These are phyloP conservation scores for Hypoxylon intermedium DNA, from an alignment of 495 filamentous ascomycete species.

Conservation along the genomic window DNA sequence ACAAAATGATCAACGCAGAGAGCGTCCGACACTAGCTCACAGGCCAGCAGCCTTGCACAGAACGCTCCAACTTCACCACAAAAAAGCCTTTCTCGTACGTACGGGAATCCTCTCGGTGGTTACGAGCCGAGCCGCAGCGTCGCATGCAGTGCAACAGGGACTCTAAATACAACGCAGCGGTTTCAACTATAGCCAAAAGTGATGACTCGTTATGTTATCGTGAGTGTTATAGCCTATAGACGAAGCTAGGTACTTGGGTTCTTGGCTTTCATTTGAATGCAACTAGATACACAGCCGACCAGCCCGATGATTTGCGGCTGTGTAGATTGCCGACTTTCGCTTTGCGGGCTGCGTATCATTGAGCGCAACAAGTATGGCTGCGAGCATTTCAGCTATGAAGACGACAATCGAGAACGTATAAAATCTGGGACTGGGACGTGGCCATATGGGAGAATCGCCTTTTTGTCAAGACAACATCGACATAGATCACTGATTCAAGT, in stretches of 20 bases:
- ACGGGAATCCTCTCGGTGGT: no score
- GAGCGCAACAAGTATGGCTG: not conserved
- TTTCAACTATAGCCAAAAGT: no score
- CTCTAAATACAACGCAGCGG: no score
- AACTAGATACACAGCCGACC: constrained; percentile 9
- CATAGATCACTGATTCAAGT: not conserved
- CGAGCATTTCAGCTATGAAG: not conserved
- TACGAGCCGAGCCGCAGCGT: no score
- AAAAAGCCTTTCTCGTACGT: no score
- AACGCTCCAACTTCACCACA: no score
- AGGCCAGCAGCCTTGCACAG: no score
- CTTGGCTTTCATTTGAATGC: constrained; percentile 18
- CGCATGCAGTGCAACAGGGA: no score
- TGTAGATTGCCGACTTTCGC: constrained; percentile 7
- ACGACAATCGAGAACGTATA: constrained; percentile 5
- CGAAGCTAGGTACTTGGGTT: not conserved
- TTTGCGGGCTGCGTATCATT: not conserved
- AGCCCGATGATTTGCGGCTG: constrained; percentile 19
- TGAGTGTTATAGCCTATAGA: constrained; percentile 1
- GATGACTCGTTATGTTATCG: no score
- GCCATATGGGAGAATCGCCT: not conserved
- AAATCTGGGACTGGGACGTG: not conserved
- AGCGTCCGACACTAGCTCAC: no score
- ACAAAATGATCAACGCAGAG: no score
- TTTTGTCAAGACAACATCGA: not conserved